Evolutionary conservation across 176 grass and related monocot genomes (phyloP).

Genomic region (Eragrostis nindensis): DNA sequence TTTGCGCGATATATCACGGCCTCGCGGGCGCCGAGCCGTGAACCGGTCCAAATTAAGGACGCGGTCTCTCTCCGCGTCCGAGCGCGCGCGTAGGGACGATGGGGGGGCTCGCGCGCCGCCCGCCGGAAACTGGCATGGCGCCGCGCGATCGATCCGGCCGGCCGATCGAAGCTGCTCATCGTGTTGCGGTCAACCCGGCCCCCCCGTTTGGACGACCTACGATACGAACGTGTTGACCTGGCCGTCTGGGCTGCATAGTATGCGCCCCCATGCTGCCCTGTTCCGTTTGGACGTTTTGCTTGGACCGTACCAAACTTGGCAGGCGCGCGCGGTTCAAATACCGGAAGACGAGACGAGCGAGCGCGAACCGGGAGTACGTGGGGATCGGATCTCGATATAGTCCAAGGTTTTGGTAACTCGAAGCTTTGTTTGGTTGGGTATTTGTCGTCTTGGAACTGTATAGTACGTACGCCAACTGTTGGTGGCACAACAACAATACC

Average conservation of each 20-base stretch:
- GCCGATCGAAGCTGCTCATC: background rate
- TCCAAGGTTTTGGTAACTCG: background rate
- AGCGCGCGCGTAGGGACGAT: background rate
- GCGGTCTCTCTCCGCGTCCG: background rate
- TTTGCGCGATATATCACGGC: background rate
- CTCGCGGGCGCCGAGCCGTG: background rate
- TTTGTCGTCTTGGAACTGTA: background rate
- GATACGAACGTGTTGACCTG: slow-evolving; percentile 27
- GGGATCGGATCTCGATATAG: too few relatives aligned
- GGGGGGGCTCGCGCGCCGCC: background rate
- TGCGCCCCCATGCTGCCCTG: background rate
- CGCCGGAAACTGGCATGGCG: background rate
- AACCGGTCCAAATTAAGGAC: background rate
- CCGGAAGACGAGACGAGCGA: background rate
- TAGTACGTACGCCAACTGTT: background rate
- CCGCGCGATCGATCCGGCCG: background rate
- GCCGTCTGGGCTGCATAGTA: background rate
- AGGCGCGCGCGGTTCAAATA: background rate
- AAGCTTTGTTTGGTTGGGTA: background rate
- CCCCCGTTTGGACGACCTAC: background rate
- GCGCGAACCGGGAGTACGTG: too few relatives aligned
- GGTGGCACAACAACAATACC: too few relatives aligned
- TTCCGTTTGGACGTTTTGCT: background rate
- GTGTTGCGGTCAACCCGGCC: slow-evolving; percentile 3
- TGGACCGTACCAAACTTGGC: slow-evolving; percentile 8